Evolutionary conservation across 345 rosid species (phyloP).

Genomic region (Salix arbutifolia): DNA sequence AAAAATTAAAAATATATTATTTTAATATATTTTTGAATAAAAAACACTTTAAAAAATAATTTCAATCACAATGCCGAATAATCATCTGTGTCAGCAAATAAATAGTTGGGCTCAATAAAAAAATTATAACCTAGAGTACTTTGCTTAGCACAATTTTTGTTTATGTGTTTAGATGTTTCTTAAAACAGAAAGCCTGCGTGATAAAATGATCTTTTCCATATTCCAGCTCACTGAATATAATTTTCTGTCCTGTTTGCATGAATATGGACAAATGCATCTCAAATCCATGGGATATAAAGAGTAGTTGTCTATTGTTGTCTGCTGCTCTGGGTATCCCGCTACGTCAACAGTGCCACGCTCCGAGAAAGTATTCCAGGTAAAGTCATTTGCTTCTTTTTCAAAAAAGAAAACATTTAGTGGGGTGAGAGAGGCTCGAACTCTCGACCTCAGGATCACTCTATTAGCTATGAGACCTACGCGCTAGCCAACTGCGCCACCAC

Average conservation of each 20-base stretch:
- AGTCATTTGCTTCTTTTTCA: too few species aligned
- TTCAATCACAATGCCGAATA: too few species aligned
- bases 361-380: too few species aligned
- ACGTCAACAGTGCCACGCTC: background rate
- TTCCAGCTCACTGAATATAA: background rate
- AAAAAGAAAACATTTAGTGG: background rate
- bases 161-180: too few species aligned
- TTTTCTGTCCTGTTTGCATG: background rate
- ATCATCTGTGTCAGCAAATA: too few species aligned
- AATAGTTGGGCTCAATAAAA: too few species aligned
- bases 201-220: background rate
- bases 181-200: background rate
- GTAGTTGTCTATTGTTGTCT: background rate
- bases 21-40: too few species aligned
- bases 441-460: conserved; percentile 43
- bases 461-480: conserved; percentile 43
- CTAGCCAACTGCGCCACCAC: conserved; percentile 61
- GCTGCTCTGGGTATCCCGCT: background rate
- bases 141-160: too few species aligned
- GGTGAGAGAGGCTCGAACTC: conserved; percentile 52
- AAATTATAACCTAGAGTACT: too few species aligned
- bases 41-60: too few species aligned
- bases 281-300: background rate
- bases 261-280: background rate
- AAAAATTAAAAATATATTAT: too few species aligned